phyloP scores from a whole-genome alignment of 2,329 filamentous ascomycete genomes.

The Alternaria sp. region DNA sequence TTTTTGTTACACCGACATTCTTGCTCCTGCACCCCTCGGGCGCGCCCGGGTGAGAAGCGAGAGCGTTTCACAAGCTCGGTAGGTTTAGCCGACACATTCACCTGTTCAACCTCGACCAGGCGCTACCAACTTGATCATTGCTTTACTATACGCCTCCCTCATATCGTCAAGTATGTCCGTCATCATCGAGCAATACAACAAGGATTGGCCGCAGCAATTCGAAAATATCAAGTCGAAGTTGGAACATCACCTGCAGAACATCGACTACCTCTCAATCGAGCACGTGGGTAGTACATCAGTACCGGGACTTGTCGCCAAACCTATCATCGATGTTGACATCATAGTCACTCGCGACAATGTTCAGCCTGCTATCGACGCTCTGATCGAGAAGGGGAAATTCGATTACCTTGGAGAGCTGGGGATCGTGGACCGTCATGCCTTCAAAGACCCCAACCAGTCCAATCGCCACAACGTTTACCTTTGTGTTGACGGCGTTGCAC shows the following conservation, averaged over 20 bases:
- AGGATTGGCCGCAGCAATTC: constrained; percentile 39
- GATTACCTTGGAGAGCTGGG: constrained; percentile 47
- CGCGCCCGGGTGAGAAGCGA: constrained; percentile 2
- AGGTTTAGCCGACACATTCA: constrained; percentile 11
- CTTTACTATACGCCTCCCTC: not conserved
- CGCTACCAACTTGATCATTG: not conserved
- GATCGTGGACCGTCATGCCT: constrained; percentile 44
- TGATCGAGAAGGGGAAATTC: constrained; percentile 43
- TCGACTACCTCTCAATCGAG: constrained; percentile 37
- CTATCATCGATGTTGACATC: constrained; percentile 49
- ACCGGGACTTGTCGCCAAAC: constrained; percentile 43
- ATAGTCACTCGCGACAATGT: constrained; percentile 37
- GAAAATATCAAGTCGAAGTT: constrained; percentile 25
- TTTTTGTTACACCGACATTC: constrained; percentile 2
- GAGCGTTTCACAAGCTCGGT: constrained; percentile 3
- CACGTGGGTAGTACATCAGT: constrained; percentile 50
- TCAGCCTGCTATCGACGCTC: constrained; percentile 32
- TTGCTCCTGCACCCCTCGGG: constrained; percentile 3
- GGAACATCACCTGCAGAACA: constrained; percentile 16
- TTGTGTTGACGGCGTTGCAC: constrained; percentile 41
- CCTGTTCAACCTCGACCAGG: not conserved
- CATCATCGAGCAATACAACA: constrained; percentile 35
- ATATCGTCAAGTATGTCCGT: constrained; percentile 25
- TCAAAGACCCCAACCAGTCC: constrained; percentile 41
- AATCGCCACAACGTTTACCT: constrained; percentile 47